Base-by-base conservation (phyloP, 495 filamentous ascomycete genomes). In the Neurospora cerealis region DNA sequence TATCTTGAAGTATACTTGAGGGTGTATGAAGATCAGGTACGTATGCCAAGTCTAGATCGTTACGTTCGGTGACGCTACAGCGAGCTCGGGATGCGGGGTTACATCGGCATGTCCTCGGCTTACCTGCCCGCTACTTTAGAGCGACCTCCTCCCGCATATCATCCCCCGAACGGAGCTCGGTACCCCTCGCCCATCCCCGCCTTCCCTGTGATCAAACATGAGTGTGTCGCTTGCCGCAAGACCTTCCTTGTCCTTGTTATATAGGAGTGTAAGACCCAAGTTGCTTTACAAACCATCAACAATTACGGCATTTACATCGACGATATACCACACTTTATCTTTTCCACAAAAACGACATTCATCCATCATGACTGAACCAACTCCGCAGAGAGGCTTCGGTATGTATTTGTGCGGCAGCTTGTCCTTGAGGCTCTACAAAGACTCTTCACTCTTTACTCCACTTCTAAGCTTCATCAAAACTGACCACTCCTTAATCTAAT, bases 311-410 rank as follows among this genome's bases (percentile, higher is more conserved):
- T 62, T 17, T 21, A 5, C 71, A 17, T 62, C 38, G 1, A 7
- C 36, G 10, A 62, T 60, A 15, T 60, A 42, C 4, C 15, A 5
- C 13, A 17, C 0, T 8, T 1, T 9, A 17, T 7, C 54, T 8
- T 3, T 36, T 19, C 3, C 28, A 1, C 54, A 66, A n/a, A 3
- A 1, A 32, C 41, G 21, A 48, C 15, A 6, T 13, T 69, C 34
- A 17, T 72, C 71, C 72, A 78, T 73, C 4, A 82, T 82, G 78
- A 44, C 78, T 24, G 76, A 75, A 70, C 70, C 76, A 70, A 71
- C 75, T 24, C 82, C 82, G 34, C 75, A 80, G 60, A 79, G 80
- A 70, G 80, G 81, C 32, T 79, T 86, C 44, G 77, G 85, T 87
- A 75, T 73, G 85, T 79, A 41, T 2, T 0, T 11, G 15, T 32